Base-by-base conservation (phyloP, 148 eudicot genomes). In the Tetragonia tetragonoides region DNA sequence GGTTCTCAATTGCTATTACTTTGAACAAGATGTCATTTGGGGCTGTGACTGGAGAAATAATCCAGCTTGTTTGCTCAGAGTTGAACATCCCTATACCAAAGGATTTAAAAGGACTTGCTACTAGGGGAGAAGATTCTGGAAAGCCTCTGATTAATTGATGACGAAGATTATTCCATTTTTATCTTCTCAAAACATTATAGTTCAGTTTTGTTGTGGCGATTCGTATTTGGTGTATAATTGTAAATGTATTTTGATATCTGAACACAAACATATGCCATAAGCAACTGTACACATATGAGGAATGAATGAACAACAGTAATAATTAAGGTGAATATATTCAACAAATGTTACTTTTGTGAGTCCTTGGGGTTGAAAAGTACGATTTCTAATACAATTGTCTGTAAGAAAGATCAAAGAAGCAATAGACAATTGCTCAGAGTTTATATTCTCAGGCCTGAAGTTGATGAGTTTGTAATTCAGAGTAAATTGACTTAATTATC, bases 1-100 rank as follows among this genome's bases (percentile, higher is more conserved):
- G 87, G 78, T 95, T 95, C 83, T 84, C 99, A 38, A 90, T 95
- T 60, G 88, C 97, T 39, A 85, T 95, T 73, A 95, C 99, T 7
- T 73, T 93, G 21, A 95, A 95, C 75, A 95, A 95, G 70, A 86
- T 93, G 94, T 91, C 95, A 20, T 82, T 91, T 64, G 99, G 97
- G 69, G 80, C 74, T 40, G 93, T 85, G 66, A 95, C 97, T n/a
- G 92, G 90, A 40, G 83, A 85, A 56, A 84, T 95, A 23, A 82
- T 90, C 59, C 79, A 89, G 73, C 83, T 95, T 39, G 90, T 95
- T 63, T 95, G 97, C 76, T 89, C 91, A 20, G 99, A 95, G 73
- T 85, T 95, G 62, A 85, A 88, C 72, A 84, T 95, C 64, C 97
- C 94, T 8, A 62, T 87, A 69, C 97, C 97, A 2, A 86, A 80